Evolutionary conservation across 1,139 yeast species (phyloP).

Genomic region (Kluyveromyces sp.): DNA sequence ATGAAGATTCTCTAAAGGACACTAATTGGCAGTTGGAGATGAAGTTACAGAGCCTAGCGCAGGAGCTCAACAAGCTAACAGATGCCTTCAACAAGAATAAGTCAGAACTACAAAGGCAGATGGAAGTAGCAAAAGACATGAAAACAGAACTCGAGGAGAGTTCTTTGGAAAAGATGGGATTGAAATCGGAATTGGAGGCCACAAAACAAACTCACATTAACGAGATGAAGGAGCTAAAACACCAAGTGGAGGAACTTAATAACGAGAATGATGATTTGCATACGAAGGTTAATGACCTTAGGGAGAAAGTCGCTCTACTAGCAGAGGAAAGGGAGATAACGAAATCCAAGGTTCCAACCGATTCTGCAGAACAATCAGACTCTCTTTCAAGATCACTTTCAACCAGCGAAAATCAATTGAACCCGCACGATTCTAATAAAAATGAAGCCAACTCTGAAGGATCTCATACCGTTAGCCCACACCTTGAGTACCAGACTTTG

Average conservation of each 20-base stretch:
- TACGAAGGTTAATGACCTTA: conserved; percentile 9
- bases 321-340: conserved; percentile 1
- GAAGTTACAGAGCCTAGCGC: conserved; percentile 43
- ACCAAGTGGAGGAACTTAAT: conserved; percentile 47
- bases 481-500: conserved; percentile 60
- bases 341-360: background rate
- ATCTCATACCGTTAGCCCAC: conserved; percentile 13
- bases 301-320: conserved; percentile 4
- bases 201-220: conserved; percentile 32
- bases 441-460: background rate
- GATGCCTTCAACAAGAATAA: conserved; percentile 33
- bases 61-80: conserved; percentile 33
- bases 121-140: conserved; percentile 27
- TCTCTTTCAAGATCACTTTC: background rate
- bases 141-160: conserved; percentile 46
- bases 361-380: background rate
- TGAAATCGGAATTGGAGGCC: conserved; percentile 34
- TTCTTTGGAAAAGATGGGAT: conserved; percentile 35
- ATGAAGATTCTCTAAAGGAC: conserved; percentile 51
- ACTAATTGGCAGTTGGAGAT: conserved; percentile 75
- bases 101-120: conserved; percentile 28
- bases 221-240: conserved; percentile 42
- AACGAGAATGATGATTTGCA: conserved; percentile 45
- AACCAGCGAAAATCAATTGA: too few species aligned
- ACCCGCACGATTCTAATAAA: background rate